Evolutionary conservation across 768 basidiomycete genomes (phyloP), one percentile per base, ranked within the genome.

Genomic region (Agrocybe pediades): DNA sequence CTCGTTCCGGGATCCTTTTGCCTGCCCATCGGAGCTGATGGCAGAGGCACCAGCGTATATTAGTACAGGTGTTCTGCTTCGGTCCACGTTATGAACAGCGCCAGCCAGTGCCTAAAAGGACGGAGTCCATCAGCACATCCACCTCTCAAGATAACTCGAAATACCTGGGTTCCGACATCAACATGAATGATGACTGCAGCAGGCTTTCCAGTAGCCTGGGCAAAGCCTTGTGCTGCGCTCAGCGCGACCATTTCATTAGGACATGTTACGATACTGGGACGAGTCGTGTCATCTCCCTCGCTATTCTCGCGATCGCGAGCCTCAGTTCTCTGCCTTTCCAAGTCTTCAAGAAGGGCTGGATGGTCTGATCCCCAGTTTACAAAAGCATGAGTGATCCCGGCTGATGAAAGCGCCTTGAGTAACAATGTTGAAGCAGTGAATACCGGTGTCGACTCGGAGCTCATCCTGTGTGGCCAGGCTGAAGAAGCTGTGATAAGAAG

Each of bases 361-460:
- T 90, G 88, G 59, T 90, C 88, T 0, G 84, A 86, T 1, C 88
- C 88, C 84, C 88, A 88, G 70, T 89, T 89, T 16, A 84, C 86
- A 61, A 88, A 87, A 8, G 79, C 80, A 63, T 87, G 84, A 0
- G 84, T 86, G 29, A 89, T 81, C 2, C 85, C 85, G 1, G 80
- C 81, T 47, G 80, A 67, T 15, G 68, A 65, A 17, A 88, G 75
- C 0, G 84, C 69, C 39, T 79, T 71, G 9, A 90, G 71, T 61
- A 90, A 83, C 20, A 87, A 67, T 20, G 85, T 83, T 17, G 85
- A 85, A 2, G 83, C 75, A 0, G 86, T 88, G 51, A 36, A 36
- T 13, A 4, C 33, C n/a, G 33, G 11, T n/a, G 3, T n/a, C n/a
- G 33, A 6, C 3, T 15, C 13, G 3, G 33, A 36, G 13, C 13